Percentiles rank a stretch among this genome's conserved stretches.
These are phyloP conservation scores for Ustilago esculenta DNA, from an alignment of 1,284 basidiomycete genomes.

Conservation along the genomic window DNA sequence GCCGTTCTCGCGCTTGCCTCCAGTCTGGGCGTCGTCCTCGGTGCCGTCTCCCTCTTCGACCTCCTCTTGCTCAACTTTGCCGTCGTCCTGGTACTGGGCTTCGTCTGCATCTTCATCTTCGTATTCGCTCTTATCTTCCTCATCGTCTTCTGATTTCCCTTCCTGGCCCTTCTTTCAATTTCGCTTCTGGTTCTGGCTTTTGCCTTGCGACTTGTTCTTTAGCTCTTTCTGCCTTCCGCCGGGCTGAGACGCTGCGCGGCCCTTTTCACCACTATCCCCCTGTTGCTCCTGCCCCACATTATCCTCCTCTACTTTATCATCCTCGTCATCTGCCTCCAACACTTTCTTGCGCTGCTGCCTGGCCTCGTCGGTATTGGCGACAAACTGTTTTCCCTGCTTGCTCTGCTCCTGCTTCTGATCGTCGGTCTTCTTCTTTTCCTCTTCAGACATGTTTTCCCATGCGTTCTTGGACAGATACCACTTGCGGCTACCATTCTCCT, in stretches of 20 bases:
- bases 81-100: constrained; percentile 4
- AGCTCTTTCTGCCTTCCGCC: constrained; percentile 3
- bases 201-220: constrained; percentile 4
- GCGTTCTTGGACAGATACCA: constrained; percentile 46
- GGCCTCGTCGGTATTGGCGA: constrained; percentile 32
- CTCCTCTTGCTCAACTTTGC: constrained; percentile 6
- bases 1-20: constrained; percentile 30
- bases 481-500: constrained; percentile 36
- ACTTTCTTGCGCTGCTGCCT: constrained; percentile 33
- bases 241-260: constrained; percentile 7
- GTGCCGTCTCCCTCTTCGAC: constrained; percentile 4
- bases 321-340: constrained; percentile 6
- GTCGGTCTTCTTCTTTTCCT: constrained; percentile 43
- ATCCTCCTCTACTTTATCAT: constrained; percentile 8
- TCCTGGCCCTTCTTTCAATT: constrained; percentile 10
- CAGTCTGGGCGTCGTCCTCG: constrained; percentile 20
- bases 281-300: constrained; percentile 9
- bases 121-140: constrained; percentile 6
- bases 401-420: constrained; percentile 41
- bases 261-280: constrained; percentile 5
- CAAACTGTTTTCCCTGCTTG: constrained; percentile 41
- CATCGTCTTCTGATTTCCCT: constrained; percentile 15
- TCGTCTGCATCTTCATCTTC: constrained; percentile 14
- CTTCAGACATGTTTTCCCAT: constrained; percentile 47
- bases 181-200: constrained; percentile 10